Conservation (phyloP, 75 land plant species). For the Pinus taeda region DNA sequence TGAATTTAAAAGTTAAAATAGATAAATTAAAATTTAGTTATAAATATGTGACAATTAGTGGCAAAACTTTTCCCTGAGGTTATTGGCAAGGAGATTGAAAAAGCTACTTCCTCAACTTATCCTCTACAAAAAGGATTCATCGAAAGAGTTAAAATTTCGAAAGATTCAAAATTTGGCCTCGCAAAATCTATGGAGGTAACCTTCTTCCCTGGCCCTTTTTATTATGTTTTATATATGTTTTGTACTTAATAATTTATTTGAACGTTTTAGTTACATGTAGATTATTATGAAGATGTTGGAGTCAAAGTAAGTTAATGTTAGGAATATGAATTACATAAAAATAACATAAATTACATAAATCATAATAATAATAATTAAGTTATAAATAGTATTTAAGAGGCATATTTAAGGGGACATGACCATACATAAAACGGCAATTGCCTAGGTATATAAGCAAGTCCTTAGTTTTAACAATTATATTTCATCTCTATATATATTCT, state of each 20-base stretch:
- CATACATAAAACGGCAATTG: too few relatives aligned
- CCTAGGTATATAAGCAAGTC: too few relatives aligned
- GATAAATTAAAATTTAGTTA: too few relatives aligned
- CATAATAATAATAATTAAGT: too few relatives aligned
- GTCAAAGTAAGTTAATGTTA: conserved; percentile 8
- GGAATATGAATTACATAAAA: too few relatives aligned
- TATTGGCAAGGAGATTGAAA: conserved; percentile 97
- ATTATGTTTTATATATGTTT: not conserved
- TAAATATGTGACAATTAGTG: conserved; percentile 25
- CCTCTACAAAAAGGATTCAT: conserved; percentile 77
- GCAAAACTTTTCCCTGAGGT: conserved; percentile 81
- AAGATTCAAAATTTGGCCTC: conserved; percentile 87
- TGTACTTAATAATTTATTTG: not conserved
- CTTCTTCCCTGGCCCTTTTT: not conserved
- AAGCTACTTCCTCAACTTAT: conserved; percentile 84
- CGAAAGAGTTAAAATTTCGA: conserved; percentile 81
- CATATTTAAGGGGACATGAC: too few relatives aligned
- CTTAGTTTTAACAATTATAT: too few relatives aligned
- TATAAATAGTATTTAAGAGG: too few relatives aligned
- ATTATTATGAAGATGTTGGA: conserved; percentile 76
- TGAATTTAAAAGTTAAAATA: too few relatives aligned
- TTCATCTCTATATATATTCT: too few relatives aligned
- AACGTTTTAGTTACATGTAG: conserved; percentile 69
- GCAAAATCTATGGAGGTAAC: conserved; percentile 85
- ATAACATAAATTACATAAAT: too few relatives aligned